phyloP scores from a whole-genome alignment of 2,329 filamentous ascomycete species.

The Alternaria postmessia region DNA sequence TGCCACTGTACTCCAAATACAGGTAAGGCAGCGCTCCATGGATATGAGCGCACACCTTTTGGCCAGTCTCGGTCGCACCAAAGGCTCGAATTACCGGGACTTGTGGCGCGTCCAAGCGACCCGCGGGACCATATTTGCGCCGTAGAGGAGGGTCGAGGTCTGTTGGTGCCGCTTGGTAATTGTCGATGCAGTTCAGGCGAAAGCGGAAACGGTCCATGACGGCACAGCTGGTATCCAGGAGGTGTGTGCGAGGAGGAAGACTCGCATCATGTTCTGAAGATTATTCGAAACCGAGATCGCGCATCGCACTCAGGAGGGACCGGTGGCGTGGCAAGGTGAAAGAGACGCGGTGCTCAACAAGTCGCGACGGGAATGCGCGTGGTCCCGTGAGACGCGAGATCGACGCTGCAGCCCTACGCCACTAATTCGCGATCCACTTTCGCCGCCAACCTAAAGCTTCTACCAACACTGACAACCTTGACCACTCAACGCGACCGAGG shows the following conservation, averaged over 20 bases:
- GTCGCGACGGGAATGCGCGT: conserved; percentile 27
- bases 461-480: conserved; percentile 6
- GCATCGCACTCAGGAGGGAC: not conserved
- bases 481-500: conserved; percentile 3
- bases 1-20: conserved; percentile 85
- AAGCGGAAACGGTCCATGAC: conserved; percentile 82
- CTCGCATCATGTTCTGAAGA: conserved; percentile 24
- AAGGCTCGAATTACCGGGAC: conserved; percentile 91
- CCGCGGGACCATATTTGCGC: conserved; percentile 64
- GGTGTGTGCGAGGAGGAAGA: not conserved
- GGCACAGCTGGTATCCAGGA: conserved; percentile 17
- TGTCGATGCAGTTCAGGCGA: conserved; percentile 93
- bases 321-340: conserved; percentile 3
- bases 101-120: conserved; percentile 70
- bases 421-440: conserved; percentile 31
- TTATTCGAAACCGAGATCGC: conserved; percentile 7
- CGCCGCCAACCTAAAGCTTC: conserved; percentile 21
- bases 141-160: conserved; percentile 82
- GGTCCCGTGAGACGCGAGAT: conserved; percentile 30
- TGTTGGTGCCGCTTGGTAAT: conserved; percentile 84
- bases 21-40: conserved; percentile 96
- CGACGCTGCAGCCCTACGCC: conserved; percentile 41
- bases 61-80: conserved; percentile 90
- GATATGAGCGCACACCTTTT: conserved; percentile 95
- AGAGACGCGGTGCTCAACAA: conserved; percentile 14